Base-by-base conservation (phyloP, 352 stramenopile species). In the Globisporangium nagaii region DNA sequence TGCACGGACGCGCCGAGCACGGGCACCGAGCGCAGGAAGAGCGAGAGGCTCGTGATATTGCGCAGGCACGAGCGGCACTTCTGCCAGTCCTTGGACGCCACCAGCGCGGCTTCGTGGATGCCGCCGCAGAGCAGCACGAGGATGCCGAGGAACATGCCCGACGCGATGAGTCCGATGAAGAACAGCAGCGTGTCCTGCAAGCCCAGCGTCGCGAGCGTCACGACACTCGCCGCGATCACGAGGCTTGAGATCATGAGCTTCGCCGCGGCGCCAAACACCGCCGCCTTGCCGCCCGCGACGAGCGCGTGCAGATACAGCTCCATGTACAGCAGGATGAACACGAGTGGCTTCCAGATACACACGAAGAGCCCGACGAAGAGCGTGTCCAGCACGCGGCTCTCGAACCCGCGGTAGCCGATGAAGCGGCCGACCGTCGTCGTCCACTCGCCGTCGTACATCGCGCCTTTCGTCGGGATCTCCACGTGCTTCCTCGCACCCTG, bases 41-140 rank as follows among this genome's bases (percentile, higher is more conserved):
- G 78, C 49, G 84, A 94, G 15, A 94, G 66, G 42, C 81, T 91
- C 24, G 81, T 88, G 54, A 90, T 86, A 64, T 72, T 88, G 58
- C 82, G 81, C 48, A 92, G 61, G 35, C 84, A 94, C 12, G 75
- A 78, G 20, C 69, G 63, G 51, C 79, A 94, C 31, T 85, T 81
- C 24, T 83, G 63, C 84, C 84, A 94, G 56, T 94, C 82, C 35
- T 73, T 66, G 5, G 75, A 78, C 7, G 80, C 80, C 19, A 75
- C 56, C 0, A 45, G 62, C 11, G 78, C 64, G 1, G 75, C 78
- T 62, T 86, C 73, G 9, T 86, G 73, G 32, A 87, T 70, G 0
- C 75, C 78, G 0, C 78, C 81, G 4, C 70, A 81, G 17, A 88
- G 64, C 43, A 90, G 60, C 28, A 86, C 74, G 44, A 90, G 67